Conservation (phyloP, 768 basidiomycete species). For the Phylloporus sp. region DNA sequence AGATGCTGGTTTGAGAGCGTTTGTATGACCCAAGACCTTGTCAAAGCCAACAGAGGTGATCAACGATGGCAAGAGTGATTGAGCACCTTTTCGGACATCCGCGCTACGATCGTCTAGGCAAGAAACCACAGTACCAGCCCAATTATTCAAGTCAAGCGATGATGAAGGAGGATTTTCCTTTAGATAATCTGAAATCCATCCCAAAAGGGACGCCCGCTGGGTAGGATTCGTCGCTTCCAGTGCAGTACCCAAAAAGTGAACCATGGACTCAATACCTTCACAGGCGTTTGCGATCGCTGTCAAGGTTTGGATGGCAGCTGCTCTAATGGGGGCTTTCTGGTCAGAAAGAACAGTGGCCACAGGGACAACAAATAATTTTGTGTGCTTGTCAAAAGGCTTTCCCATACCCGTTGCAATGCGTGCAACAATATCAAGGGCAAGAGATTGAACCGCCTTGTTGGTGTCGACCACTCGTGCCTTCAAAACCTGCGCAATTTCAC, state of each 20-base stretch:
- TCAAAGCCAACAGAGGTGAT: conserved; percentile 77
- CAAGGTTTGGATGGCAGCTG: conserved; percentile 73
- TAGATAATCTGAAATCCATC: conserved; percentile 80
- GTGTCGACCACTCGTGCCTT: conserved; percentile 88
- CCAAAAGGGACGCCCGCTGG: conserved; percentile 73
- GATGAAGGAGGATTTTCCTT: conserved; percentile 55
- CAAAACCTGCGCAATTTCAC: conserved; percentile 85
- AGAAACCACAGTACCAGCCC: conserved; percentile 61
- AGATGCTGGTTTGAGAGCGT: conserved; percentile 87
- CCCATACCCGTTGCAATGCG: conserved; percentile 94
- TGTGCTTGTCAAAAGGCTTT: conserved; percentile 89
- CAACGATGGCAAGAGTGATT: conserved; percentile 72
- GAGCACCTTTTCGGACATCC: conserved; percentile 91
- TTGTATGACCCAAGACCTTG: conserved; percentile 81
- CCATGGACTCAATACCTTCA: conserved; percentile 80
- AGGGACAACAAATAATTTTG: conserved; percentile 69
- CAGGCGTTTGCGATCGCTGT: conserved; percentile 81
- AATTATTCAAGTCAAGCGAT: conserved; percentile 63
- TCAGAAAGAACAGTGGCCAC: conserved; percentile 86
- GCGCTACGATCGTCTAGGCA: conserved; percentile 88
- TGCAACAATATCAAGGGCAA: conserved; percentile 86
- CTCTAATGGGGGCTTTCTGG: conserved; percentile 84
- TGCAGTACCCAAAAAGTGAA: conserved; percentile 70
- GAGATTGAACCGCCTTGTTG: conserved; percentile 88
- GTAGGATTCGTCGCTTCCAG: conserved; percentile 86